Percentiles rank a stretch among this genome's conserved stretches.
These are phyloP conservation scores for Saitozyma podzolica DNA, from an alignment of 768 basidiomycete species.

Conservation along the genomic window DNA sequence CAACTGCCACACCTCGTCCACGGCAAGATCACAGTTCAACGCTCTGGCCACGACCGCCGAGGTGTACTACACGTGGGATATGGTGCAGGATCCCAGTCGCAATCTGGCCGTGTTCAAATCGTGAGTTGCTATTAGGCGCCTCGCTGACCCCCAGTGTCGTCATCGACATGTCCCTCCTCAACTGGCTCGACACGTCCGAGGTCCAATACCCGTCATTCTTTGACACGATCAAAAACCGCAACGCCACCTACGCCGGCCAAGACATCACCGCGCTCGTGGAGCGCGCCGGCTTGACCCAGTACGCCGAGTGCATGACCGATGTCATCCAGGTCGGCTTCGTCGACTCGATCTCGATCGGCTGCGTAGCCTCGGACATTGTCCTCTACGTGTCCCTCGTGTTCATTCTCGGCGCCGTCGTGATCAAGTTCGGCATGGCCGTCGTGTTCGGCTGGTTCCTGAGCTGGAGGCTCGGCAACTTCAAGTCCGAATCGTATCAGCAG, in stretches of 20 bases:
- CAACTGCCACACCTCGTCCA: slow-evolving; percentile 70
- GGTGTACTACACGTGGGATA: slow-evolving; percentile 92
- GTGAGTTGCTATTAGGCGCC: slow-evolving; percentile 58
- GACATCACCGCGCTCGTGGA: slow-evolving; percentile 85
- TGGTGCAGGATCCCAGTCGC: slow-evolving; percentile 65
- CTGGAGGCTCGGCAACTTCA: slow-evolving; percentile 92
- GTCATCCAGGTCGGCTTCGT: slow-evolving; percentile 86
- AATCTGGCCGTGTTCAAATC: slow-evolving; percentile 93
- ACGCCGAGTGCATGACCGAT: slow-evolving; percentile 83
- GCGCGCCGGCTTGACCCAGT: slow-evolving; percentile 65
- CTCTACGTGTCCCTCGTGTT: slow-evolving; percentile 93
- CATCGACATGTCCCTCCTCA: slow-evolving; percentile 81
- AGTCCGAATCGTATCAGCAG: slow-evolving; percentile 86
- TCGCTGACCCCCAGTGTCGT: slow-evolving; percentile 62
- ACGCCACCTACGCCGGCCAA: slow-evolving; percentile 73
- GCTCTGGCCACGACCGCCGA: slow-evolving; percentile 66
- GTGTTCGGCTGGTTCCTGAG: slow-evolving; percentile 97
- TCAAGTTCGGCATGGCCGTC: slow-evolving; percentile 95
- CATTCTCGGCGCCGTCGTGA: slow-evolving; percentile 93
- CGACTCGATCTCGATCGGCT: slow-evolving; percentile 91
- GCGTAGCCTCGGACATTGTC: slow-evolving; percentile 91
- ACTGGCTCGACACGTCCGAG: slow-evolving; percentile 77
- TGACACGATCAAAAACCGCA: slow-evolving; percentile 68
- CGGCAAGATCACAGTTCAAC: slow-evolving; percentile 61
- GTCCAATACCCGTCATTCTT: slow-evolving; percentile 82